Conservation (phyloP, 352 stramenopile species). For the Phytophthora lateralis region DNA sequence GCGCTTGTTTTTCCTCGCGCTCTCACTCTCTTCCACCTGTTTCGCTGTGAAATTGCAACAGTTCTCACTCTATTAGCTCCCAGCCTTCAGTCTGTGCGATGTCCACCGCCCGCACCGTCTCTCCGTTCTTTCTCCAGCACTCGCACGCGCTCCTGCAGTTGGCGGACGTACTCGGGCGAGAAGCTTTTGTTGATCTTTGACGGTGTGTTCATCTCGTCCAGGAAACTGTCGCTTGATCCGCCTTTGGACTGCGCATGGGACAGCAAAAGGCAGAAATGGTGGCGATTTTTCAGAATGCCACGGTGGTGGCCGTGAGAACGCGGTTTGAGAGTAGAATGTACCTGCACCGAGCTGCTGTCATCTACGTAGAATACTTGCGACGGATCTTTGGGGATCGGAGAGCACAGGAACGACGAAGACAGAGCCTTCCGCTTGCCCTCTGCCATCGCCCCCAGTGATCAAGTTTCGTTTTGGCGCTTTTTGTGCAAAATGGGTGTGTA, state of each 20-base stretch:
- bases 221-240: conserved; percentile 33
- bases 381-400: conserved; percentile 66
- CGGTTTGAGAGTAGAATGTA: not conserved
- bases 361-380: conserved; percentile 65
- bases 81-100: conserved; percentile 1
- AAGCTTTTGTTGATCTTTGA: conserved; percentile 6
- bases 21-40: conserved; percentile 30
- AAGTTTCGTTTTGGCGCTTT: conserved; percentile 4
- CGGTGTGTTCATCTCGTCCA: conserved; percentile 48
- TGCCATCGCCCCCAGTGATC: conserved; percentile 22
- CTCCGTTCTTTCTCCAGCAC: conserved; percentile 38
- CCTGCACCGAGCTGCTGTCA: conserved; percentile 32
- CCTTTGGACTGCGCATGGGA: conserved; percentile 22
- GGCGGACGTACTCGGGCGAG: conserved; percentile 25
- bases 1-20: conserved; percentile 42
- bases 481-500: not conserved
- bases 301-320: not conserved
- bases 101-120: conserved; percentile 32
- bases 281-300: not conserved
- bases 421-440: conserved; percentile 39
- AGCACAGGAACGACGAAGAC: conserved; percentile 66
- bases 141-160: conserved; percentile 42
- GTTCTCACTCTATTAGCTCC: not conserved
- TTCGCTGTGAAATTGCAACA: conserved; percentile 33
- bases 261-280: not conserved